Conservation (phyloP, 2,329 filamentous ascomycete genomes). For the Saccharata proteae region DNA sequence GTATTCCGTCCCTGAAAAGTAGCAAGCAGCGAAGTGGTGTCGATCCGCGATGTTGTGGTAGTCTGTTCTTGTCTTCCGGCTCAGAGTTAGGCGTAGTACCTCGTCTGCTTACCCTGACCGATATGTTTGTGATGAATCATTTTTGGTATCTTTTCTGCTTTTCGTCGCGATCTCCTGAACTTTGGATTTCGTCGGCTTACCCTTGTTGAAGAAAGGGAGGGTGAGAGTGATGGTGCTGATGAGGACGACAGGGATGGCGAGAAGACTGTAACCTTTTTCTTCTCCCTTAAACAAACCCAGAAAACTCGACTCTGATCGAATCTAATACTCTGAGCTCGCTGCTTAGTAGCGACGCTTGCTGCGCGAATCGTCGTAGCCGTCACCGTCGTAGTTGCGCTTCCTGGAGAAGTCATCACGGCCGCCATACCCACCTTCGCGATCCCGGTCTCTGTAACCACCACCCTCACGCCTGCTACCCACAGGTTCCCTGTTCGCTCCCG, state of each 20-base stretch:
- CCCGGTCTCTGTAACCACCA: constrained; percentile 35
- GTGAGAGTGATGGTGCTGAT: constrained; percentile 1
- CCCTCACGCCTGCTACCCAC: constrained; percentile 56
- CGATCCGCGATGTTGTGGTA: too few species aligned
- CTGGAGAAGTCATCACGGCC: constrained; percentile 39
- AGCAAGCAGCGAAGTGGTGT: too few species aligned
- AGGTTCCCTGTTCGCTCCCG: constrained; percentile 75
- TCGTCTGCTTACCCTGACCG: neutral
- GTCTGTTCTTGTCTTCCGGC: neutral
- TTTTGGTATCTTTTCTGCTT: too few species aligned
- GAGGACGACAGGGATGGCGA: constrained; percentile 5
- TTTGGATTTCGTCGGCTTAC: constrained; percentile 5
- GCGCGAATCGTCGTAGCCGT: constrained; percentile 64
- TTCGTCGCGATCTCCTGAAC: neutral
- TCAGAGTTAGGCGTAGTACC: neutral
- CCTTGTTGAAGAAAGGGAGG: constrained; percentile 8
- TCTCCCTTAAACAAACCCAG: constrained; percentile 10
- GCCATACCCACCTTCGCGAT: constrained; percentile 13
- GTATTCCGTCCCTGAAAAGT: too few species aligned
- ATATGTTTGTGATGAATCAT: neutral
- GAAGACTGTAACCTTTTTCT: constrained; percentile 9
- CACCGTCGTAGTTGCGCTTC: constrained; percentile 57
- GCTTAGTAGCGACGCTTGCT: constrained; percentile 43
- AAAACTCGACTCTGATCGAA: too few species aligned
- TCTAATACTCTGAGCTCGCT: constrained; percentile 7